Conservation (phyloP, 2,329 filamentous ascomycete genomes). For the Penicillium decumbens region DNA sequence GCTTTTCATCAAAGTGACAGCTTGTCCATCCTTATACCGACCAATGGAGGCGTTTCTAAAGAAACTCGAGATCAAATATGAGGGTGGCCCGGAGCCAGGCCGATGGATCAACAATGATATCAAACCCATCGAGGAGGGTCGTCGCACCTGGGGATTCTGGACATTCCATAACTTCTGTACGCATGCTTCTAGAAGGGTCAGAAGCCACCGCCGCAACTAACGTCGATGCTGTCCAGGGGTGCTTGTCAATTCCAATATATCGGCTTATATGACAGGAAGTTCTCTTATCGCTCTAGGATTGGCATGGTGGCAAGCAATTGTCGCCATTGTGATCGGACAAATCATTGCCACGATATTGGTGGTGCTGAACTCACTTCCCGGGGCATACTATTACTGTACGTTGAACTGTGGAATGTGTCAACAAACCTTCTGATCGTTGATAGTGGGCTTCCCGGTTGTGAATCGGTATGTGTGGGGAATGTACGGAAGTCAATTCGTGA, state of each 20-base stretch:
- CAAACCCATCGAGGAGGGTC: conserved; percentile 44
- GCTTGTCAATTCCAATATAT: background rate
- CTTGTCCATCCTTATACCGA: too few species aligned
- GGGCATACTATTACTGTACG: background rate
- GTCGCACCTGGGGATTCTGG: conserved; percentile 44
- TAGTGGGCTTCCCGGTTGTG: conserved; percentile 33
- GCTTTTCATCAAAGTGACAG: too few species aligned
- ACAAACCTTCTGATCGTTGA: background rate
- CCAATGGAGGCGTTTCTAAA: background rate
- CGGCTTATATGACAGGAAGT: background rate
- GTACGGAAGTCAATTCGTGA: conserved; percentile 24
- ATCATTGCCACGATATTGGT: background rate
- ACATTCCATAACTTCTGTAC: conserved; percentile 42
- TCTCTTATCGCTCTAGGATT: background rate
- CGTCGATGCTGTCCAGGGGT: background rate
- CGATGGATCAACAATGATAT: conserved; percentile 49
- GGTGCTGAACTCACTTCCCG: background rate
- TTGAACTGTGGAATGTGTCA: background rate
- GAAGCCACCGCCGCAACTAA: background rate
- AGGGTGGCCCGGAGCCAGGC: conserved; percentile 3
- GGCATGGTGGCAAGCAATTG: background rate
- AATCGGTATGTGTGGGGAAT: conserved; percentile 33
- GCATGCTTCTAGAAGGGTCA: background rate
- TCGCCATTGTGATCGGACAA: background rate
- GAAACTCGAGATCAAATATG: background rate